Base-by-base conservation (phyloP, 179 eudicot species). In the Monotropa hypopitys region DNA sequence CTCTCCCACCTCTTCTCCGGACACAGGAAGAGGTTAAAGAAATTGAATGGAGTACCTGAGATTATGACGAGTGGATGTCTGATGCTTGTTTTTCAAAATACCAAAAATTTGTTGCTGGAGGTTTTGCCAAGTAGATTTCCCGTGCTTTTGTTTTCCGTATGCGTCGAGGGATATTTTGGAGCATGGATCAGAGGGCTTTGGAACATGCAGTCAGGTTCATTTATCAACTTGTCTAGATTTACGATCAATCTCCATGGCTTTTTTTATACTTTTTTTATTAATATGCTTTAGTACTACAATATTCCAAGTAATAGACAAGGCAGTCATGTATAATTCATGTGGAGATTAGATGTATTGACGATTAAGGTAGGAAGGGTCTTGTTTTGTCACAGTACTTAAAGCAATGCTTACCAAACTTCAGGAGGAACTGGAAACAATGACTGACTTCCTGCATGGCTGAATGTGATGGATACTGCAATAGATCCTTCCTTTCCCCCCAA, bases 1-100 rank as follows among this genome's bases (percentile, higher is more conserved):
- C 93, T 28, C 87, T 90, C 30, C 97, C 97, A 35, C 65, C 84
- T 50, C 78, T 81, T 73, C 89, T 92, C 49, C 83, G 43, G 59
- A 79, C 84, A 8, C 70, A 46, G 73, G 80, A 87, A 76, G 91
- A 89, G 49, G 71, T 77, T 7, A 62, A 66, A 66, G 59, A 63
- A 62, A 16, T 26, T 35, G 10, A 42, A 70, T 30, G 4, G 32
- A 11, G 70, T 42, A 69, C 28, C 46, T 63, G 26, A 45, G 76
- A 62, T 49, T 21, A 66, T 66, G 79, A 18, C 23, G 4, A 49
- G 63, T 67, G 50, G 23, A 42, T n/a, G 49, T 69, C 51, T 54
- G 23, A 35, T 38, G 74, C 74, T 53, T 67, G 38, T 40, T 8
- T 50, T 7, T 12, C 12, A 16, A 72, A 50, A 7, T 10, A 20